phyloP scores from a whole-genome alignment of 179 eudicot species.

The Beta macrorhiza region DNA sequence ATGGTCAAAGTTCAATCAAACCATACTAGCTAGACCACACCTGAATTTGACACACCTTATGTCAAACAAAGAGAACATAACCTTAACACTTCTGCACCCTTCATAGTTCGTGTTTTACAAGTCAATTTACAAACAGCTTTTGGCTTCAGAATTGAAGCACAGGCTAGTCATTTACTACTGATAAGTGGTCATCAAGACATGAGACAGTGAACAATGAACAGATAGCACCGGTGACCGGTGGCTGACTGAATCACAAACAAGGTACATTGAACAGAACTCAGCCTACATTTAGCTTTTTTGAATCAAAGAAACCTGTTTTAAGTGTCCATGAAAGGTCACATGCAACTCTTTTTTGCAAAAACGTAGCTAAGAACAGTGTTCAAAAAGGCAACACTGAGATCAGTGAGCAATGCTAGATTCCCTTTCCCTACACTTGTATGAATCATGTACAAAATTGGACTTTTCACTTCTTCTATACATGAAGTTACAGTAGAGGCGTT shows the following conservation, averaged over 20 bases:
- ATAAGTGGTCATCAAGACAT: not conserved
- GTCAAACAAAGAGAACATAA: too few relatives aligned
- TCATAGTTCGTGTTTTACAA: not conserved
- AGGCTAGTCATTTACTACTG: too few relatives aligned
- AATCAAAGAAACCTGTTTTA: not conserved
- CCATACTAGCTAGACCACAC: too few relatives aligned
- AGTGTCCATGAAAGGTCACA: not conserved
- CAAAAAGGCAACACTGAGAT: not conserved
- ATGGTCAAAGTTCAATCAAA: too few relatives aligned
- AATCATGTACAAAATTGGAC: not conserved
- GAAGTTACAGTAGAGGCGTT: constrained; percentile 1
- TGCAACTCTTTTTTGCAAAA: not conserved
- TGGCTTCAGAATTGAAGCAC: not conserved
- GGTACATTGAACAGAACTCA: not conserved
- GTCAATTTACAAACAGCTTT: not conserved
- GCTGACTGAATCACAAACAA: not conserved
- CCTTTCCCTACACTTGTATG: not conserved
- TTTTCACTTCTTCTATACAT: not conserved
- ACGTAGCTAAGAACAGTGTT: not conserved
- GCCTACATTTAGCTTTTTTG: not conserved
- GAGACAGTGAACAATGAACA: not conserved
- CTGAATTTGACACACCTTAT: too few relatives aligned
- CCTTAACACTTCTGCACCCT: too few relatives aligned
- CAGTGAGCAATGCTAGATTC: not conserved
- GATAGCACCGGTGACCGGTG: not conserved